These are phyloP conservation scores for Rhizophagus clarus DNA, from an alignment of 192 early-diverging fungal species.

Conservation along the genomic window DNA sequence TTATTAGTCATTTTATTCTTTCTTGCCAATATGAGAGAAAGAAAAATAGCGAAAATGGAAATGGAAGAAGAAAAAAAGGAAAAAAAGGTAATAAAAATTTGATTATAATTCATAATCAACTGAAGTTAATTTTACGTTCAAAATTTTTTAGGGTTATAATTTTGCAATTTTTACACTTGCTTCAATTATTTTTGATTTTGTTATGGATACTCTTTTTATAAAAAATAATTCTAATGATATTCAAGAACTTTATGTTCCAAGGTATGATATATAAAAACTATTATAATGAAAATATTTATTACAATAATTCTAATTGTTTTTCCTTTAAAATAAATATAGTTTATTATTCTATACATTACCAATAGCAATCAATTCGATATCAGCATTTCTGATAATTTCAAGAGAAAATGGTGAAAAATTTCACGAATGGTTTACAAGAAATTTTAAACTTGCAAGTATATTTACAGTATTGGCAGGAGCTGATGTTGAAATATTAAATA, in stretches of 20 bases:
- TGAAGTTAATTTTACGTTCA: too few relatives aligned
- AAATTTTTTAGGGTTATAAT: constrained; percentile 1
- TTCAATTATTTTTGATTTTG: neutral
- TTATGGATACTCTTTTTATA: constrained; percentile 7
- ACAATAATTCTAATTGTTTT: neutral
- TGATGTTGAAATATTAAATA: constrained; percentile 11
- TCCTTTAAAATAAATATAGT: neutral
- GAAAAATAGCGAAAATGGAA: too few relatives aligned
- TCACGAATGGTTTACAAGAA: neutral
- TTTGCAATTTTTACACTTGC: constrained; percentile 7
- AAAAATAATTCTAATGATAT: neutral
- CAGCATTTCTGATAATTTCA: neutral
- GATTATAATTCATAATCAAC: too few relatives aligned
- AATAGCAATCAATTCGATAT: neutral
- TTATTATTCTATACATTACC: neutral
- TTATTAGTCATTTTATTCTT: neutral
- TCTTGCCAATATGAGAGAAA: too few relatives aligned
- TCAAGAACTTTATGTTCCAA: neutral
- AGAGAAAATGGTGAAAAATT: neutral
- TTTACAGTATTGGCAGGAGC: constrained; percentile 24
- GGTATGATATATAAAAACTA: neutral
- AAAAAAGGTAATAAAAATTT: too few relatives aligned
- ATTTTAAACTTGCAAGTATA: neutral
- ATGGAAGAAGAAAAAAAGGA: too few relatives aligned
- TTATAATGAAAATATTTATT: too few relatives aligned